phyloP scores from a whole-genome alignment of 257 asterid genomes.

The Solanum clarkiae region DNA sequence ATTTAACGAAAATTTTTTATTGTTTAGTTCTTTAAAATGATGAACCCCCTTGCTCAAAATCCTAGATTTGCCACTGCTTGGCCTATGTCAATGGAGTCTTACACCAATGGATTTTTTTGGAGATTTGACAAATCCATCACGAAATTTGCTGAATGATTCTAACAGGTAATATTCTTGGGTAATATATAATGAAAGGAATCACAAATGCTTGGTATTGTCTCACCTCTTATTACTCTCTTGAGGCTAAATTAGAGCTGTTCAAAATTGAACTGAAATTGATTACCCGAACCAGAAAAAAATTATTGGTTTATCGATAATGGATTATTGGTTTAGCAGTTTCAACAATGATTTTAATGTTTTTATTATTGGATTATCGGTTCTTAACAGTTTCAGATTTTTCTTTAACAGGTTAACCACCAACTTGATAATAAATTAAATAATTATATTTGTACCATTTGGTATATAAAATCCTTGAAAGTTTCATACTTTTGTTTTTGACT shows the following conservation, averaged over 20 bases:
- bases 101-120: background rate
- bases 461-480: too few relatives aligned
- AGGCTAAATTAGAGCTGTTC: background rate
- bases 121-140: background rate
- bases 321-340: too few relatives aligned
- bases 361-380: too few relatives aligned
- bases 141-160: background rate
- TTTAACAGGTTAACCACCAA: too few relatives aligned
- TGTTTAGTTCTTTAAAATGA: background rate
- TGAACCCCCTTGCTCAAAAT: background rate
- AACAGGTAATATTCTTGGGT: background rate
- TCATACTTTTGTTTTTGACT: too few relatives aligned
- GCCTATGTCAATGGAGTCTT: background rate
- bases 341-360: too few relatives aligned
- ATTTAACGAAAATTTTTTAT: background rate
- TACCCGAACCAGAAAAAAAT: too few relatives aligned
- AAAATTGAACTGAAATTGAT: too few relatives aligned
- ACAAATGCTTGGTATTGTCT: background rate
- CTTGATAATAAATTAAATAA: too few relatives aligned
- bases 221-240: background rate
- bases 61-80: background rate
- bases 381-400: too few relatives aligned
- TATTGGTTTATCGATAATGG: too few relatives aligned
- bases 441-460: too few relatives aligned
- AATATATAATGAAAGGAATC: background rate